Conservation (phyloP, 2,329 filamentous ascomycete genomes). For the Diplodia corticola region DNA sequence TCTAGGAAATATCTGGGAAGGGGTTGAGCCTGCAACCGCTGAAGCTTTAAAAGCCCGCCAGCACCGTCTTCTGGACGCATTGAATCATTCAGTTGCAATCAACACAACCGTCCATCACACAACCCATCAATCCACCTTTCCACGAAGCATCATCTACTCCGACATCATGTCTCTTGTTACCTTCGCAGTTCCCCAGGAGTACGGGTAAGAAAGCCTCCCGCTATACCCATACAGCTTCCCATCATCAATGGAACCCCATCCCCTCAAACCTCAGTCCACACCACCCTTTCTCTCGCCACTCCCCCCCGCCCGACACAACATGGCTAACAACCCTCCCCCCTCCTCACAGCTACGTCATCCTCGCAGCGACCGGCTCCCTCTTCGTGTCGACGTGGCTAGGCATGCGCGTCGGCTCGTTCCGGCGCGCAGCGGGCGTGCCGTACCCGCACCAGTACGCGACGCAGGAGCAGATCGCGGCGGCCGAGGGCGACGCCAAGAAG, state of each 20-base stretch:
- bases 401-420: slow-evolving; percentile 45
- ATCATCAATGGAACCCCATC: background rate
- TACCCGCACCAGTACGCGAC: slow-evolving; percentile 63
- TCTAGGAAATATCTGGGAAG: background rate
- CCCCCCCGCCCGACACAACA: background rate
- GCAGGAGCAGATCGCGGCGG: slow-evolving; percentile 49
- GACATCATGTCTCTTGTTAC: slow-evolving; percentile 21
- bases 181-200: slow-evolving; percentile 32
- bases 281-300: background rate
- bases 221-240: background rate
- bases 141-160: background rate
- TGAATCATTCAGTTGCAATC: background rate
- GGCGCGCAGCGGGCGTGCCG: slow-evolving; percentile 54
- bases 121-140: background rate
- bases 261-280: background rate
- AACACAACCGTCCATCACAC: background rate
- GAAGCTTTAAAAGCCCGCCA: background rate
- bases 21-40: background rate
- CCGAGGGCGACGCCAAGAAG: slow-evolving; percentile 40
- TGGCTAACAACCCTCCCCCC: background rate
- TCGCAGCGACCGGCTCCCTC: slow-evolving; percentile 56
- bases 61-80: background rate
- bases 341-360: slow-evolving; percentile 54
- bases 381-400: slow-evolving; percentile 56
- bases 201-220: slow-evolving; percentile 33